Percentiles rank a stretch among this genome's conserved stretches.
Evolutionary conservation across 164 flowering plant genomes (phyloP).

Genomic region (Tinospora cordifolia): DNA sequence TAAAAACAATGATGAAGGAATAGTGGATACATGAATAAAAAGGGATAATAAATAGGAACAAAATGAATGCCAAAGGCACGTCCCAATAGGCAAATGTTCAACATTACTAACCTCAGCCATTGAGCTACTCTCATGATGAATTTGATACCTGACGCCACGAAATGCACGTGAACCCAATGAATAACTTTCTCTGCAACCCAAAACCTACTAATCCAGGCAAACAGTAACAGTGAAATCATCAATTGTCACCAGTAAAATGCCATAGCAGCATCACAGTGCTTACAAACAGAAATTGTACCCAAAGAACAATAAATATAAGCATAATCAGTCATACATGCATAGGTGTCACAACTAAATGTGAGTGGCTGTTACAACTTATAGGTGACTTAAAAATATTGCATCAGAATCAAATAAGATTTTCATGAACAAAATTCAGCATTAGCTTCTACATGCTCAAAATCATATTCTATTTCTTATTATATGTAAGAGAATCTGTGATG

Average conservation of each 20-base stretch:
- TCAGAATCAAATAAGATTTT: not conserved
- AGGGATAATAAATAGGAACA: no score
- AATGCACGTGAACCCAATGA: constrained; percentile 37
- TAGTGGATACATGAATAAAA: no score
- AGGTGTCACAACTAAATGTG: not conserved
- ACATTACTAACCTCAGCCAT: constrained; percentile 44
- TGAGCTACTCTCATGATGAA: constrained; percentile 57
- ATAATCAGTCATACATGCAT: not conserved
- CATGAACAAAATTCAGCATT: no score
- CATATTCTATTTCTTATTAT: no score
- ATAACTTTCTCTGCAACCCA: constrained; percentile 44
- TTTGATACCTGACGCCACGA: constrained; percentile 34
- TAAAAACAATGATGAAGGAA: no score
- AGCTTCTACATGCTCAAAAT: no score
- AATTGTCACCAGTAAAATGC: not conserved
- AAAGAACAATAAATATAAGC: not conserved
- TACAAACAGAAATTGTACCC: not conserved
- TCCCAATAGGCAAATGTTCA: not conserved
- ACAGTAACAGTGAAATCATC: constrained; percentile 16
- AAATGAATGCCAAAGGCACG: no score
- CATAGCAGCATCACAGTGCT: not conserved
- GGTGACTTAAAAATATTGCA: not conserved
- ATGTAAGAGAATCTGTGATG: no score
- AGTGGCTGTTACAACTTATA: not conserved
- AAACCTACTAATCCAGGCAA: constrained; percentile 52